These are phyloP conservation scores for Cladosporium colombiae DNA, from an alignment of 2,329 filamentous ascomycete genomes.

Conservation along the genomic window DNA sequence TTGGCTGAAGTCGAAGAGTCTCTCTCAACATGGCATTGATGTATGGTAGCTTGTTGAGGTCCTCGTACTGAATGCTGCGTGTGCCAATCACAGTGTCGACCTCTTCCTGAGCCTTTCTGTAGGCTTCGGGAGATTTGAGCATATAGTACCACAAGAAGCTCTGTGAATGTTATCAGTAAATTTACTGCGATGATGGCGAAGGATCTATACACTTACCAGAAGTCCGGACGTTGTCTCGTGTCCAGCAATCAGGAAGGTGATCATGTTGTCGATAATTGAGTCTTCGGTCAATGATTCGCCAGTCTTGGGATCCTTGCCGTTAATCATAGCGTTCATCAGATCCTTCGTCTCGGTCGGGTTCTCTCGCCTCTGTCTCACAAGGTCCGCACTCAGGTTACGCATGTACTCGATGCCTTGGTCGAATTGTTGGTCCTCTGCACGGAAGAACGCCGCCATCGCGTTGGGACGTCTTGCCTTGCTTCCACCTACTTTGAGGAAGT, in stretches of 20 bases:
- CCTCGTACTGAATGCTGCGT: conserved; percentile 59
- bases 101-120: conserved; percentile 64
- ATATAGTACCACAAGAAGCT: conserved; percentile 65
- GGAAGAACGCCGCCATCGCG: conserved; percentile 46
- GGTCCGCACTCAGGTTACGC: conserved; percentile 57
- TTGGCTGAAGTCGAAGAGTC: conserved; percentile 60
- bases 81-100: conserved; percentile 66
- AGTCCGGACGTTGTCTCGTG: conserved; percentile 72
- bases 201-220: conserved; percentile 44
- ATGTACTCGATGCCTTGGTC: conserved; percentile 57
- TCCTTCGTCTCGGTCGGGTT: conserved; percentile 63
- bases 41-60: conserved; percentile 66
- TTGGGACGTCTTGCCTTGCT: conserved; percentile 51
- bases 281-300: conserved; percentile 64
- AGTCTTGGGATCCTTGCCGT: conserved; percentile 66
- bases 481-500: conserved; percentile 58
- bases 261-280: conserved; percentile 67
- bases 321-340: conserved; percentile 68
- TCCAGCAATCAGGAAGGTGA: conserved; percentile 68
- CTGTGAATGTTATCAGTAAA: not conserved
- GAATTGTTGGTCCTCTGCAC: conserved; percentile 48
- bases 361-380: conserved; percentile 60
- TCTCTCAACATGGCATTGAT: conserved; percentile 67
- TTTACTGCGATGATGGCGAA: not conserved
- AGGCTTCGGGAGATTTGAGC: conserved; percentile 61